A percentile compares a stretch with the other conserved stretches of the same genome.
Evolutionary conservation across 306 rosid genomes (phyloP).

Genomic region (Dalbergia oliveri): DNA sequence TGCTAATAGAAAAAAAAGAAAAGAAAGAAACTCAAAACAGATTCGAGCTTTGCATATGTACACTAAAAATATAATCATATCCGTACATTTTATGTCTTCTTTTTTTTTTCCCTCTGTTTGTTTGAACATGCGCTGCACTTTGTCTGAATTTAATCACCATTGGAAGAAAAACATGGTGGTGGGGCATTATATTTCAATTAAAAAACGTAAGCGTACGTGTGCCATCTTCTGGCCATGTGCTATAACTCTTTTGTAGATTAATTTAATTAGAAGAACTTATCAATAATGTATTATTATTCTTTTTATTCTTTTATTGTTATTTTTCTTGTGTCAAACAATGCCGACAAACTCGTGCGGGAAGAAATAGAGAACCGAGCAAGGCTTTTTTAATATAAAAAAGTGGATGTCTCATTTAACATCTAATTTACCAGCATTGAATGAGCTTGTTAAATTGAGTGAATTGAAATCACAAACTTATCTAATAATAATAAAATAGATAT

Average conservation of each 20-base stretch:
- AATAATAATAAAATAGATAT: no score
- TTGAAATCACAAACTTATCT: no score
- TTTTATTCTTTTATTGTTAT: not conserved
- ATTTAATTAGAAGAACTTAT: not conserved
- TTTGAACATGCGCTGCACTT: constrained; percentile 42
- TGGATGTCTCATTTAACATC: no score
- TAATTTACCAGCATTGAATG: no score
- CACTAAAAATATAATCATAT: constrained; percentile 28
- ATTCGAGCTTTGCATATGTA: constrained; percentile 27
- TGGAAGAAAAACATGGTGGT: constrained; percentile 30
- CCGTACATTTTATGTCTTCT: constrained; percentile 26
- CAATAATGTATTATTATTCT: not conserved
- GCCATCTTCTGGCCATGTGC: constrained; percentile 27
- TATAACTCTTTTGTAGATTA: not conserved
- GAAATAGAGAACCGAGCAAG: not conserved
- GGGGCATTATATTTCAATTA: constrained; percentile 45
- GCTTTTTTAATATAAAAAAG: no score
- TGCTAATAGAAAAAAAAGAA: constrained; percentile 9
- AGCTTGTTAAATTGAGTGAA: no score
- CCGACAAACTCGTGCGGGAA: constrained; percentile 21
- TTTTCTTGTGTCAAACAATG: constrained; percentile 12
- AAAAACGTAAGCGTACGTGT: not conserved
- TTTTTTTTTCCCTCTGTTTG: not conserved
- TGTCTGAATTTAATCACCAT: constrained; percentile 30
- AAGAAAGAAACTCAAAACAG: constrained; percentile 10